phyloP scores from a whole-genome alignment of 1,284 basidiomycete species.

The Sanguinoderma infundibulare region DNA sequence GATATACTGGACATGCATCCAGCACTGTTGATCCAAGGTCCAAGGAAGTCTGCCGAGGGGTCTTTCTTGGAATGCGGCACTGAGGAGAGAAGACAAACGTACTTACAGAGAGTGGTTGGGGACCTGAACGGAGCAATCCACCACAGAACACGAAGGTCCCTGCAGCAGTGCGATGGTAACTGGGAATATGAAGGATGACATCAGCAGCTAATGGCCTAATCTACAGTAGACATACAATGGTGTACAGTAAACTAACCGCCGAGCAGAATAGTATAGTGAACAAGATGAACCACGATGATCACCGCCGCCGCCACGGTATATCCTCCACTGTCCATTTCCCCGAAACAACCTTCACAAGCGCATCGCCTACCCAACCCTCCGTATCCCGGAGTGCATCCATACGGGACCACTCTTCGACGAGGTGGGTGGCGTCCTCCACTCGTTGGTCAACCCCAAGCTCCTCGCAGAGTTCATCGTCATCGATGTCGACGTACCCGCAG shows the following conservation, averaged over 20 bases:
- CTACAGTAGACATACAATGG: neutral
- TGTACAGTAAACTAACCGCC: neutral
- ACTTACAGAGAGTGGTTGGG: no score
- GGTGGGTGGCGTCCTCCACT: conserved; percentile 25
- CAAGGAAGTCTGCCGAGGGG: no score
- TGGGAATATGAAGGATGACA: neutral
- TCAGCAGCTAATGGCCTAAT: neutral
- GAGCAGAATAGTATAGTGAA: neutral
- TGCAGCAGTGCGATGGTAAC: no score
- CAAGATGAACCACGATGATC: neutral
- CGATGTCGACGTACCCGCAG: conserved; percentile 21
- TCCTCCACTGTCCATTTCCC: conserved; percentile 21
- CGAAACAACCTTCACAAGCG: conserved; percentile 28
- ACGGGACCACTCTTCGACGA: conserved; percentile 30
- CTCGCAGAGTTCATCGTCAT: conserved; percentile 25
- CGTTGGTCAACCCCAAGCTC: conserved; percentile 29
- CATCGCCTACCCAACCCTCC: conserved; percentile 35
- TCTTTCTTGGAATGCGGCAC: no score
- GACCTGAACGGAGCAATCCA: no score
- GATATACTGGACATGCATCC: neutral
- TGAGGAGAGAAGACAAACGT: no score
- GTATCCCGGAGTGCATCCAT: conserved; percentile 28
- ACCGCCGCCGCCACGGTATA: conserved; percentile 4
- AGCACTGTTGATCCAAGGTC: neutral
- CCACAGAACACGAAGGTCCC: no score